phyloP scores from a whole-genome alignment of 2,329 filamentous ascomycete species.

The Curvularia verruculosa region DNA sequence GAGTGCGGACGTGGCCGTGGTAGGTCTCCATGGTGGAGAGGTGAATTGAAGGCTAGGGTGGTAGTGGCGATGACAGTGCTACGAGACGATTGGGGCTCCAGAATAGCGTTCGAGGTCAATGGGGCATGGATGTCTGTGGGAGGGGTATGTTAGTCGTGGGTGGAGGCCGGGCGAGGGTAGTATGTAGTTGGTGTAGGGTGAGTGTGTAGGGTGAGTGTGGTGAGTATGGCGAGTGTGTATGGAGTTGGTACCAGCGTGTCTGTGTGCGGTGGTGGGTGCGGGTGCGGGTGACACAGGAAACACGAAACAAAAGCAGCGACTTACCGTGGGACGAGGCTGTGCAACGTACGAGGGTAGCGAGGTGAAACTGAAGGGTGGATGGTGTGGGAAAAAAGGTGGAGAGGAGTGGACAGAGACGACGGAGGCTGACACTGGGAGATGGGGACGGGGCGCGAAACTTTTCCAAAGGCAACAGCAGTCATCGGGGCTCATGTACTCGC shows the following conservation, averaged over 20 bases:
- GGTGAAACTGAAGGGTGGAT: constrained; percentile 27
- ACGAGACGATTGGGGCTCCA: background rate
- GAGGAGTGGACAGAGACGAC: background rate
- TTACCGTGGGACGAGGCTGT: constrained; percentile 19
- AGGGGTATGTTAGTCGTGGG: constrained; percentile 18
- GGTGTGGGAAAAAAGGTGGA: constrained; percentile 9
- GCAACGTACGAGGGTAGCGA: constrained; percentile 15
- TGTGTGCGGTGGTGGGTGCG: background rate
- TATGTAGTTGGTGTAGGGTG: too few relatives aligned
- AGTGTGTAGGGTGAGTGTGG: too few relatives aligned
- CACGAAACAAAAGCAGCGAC: constrained; percentile 9
- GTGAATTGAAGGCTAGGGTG: background rate
- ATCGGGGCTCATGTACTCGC: constrained; percentile 29
- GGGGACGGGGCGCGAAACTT: constrained; percentile 21
- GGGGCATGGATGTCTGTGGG: constrained; percentile 16
- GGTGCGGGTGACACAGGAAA: constrained; percentile 4
- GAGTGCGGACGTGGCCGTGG: constrained; percentile 92
- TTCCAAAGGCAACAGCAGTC: constrained; percentile 27
- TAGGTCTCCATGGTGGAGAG: constrained; percentile 83
- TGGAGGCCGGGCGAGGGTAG: too few relatives aligned
- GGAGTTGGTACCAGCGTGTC: too few relatives aligned
- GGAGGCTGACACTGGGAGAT: constrained; percentile 4
- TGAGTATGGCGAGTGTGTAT: too few relatives aligned
- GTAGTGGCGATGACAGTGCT: background rate
- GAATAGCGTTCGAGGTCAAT: constrained; percentile 4